Conservation (phyloP, 371 early-diverging fungal species). For the Choanephora cucurbitarum region DNA sequence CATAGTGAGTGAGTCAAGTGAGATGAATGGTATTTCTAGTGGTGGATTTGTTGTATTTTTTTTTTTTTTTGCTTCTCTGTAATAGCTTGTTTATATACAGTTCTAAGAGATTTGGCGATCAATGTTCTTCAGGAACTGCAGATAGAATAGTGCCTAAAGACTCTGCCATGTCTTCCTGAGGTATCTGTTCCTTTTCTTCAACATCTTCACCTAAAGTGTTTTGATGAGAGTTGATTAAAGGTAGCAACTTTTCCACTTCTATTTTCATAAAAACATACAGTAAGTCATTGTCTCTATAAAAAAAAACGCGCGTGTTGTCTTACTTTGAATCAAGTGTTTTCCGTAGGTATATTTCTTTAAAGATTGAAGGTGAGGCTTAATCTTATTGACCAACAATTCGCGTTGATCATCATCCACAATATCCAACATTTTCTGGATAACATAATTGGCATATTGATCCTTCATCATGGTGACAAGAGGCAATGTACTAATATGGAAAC, state of each 20-base stretch:
- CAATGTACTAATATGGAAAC: constrained; percentile 65
- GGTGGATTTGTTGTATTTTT: not conserved
- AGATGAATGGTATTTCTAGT: not conserved
- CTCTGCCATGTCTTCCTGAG: not conserved
- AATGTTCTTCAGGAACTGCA: too few relatives aligned
- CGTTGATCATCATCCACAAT: constrained; percentile 90
- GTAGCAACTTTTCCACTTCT: constrained; percentile 51
- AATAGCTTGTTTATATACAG: not conserved
- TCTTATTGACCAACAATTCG: constrained; percentile 81
- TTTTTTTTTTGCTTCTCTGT: not conserved
- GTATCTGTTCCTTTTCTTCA: constrained; percentile 1
- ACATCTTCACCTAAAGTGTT: constrained; percentile 8
- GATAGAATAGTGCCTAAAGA: too few relatives aligned
- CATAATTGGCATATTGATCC: constrained; percentile 99
- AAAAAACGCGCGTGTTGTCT: too few relatives aligned
- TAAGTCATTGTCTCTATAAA: too few relatives aligned
- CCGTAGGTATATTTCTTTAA: constrained; percentile 97
- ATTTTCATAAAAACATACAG: constrained; percentile 1
- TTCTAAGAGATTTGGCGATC: too few relatives aligned
- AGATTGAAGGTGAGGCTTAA: constrained; percentile 88
- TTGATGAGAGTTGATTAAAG: constrained; percentile 27
- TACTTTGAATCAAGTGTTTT: constrained; percentile 89
- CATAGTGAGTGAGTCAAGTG: not conserved
- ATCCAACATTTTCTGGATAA: constrained; percentile 99
- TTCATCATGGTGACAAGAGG: constrained; percentile 95